Percentiles rank a stretch among this genome's conserved stretches.
phyloP scores from a whole-genome alignment of 1,139 yeast genomes.

The Kodamaea ohmeri region DNA sequence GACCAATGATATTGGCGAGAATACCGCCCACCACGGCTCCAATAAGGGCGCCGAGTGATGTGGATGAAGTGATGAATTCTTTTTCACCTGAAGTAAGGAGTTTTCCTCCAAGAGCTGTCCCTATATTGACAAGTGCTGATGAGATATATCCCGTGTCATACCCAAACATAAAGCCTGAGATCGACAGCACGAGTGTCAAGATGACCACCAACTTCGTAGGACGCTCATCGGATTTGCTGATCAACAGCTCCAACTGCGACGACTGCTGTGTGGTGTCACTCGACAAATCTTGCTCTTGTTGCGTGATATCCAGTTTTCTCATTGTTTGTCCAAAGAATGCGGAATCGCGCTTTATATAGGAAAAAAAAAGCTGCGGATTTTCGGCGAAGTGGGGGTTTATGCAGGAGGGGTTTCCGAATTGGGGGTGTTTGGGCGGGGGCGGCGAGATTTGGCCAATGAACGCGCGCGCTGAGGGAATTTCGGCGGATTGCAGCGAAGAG shows the following conservation, averaged over 20 bases:
- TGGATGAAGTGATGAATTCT: conserved; percentile 91
- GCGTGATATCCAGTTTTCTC: conserved; percentile 5
- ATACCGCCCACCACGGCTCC: conserved; percentile 78
- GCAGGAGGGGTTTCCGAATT: not conserved
- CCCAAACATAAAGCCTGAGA: conserved; percentile 95
- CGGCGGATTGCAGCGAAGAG: not conserved
- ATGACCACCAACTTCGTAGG: conserved; percentile 66
- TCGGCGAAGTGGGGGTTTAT: conserved; percentile 2
- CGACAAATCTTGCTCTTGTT: conserved; percentile 2
- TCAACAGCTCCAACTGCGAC: not conserved
- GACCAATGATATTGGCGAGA: conserved; percentile 75
- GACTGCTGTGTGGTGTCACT: conserved; percentile 1
- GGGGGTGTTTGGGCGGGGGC: conserved; percentile 3
- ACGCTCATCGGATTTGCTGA: conserved; percentile 4
- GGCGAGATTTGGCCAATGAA: not conserved
- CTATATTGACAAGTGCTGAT: conserved; percentile 82
- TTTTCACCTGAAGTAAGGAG: conserved; percentile 68
- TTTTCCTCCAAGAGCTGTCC: conserved; percentile 58
- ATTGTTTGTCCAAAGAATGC: not conserved
- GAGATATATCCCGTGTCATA: conserved; percentile 96
- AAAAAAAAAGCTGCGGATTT: conserved; percentile 1
- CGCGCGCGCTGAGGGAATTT: not conserved
- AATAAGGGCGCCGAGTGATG: conserved; percentile 86
- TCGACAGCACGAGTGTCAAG: conserved; percentile 76
- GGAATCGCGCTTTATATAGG: not conserved